Percentiles rank a stretch among this genome's conserved stretches.
Conservation (phyloP, 139 green algal species). For the Chlorella sp. region DNA sequence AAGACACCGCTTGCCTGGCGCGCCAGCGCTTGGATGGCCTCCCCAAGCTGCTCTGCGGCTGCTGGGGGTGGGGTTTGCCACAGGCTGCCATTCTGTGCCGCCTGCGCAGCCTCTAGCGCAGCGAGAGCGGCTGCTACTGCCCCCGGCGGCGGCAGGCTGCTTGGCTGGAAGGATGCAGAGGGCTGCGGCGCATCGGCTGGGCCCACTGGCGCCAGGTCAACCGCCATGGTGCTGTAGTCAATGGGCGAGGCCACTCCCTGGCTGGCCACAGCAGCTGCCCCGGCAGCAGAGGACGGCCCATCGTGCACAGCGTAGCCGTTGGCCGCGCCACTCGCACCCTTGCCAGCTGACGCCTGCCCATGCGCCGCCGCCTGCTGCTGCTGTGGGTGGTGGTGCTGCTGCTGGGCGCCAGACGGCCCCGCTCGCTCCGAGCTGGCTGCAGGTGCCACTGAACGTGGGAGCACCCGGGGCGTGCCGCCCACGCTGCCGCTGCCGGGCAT, state of each 20-base stretch:
- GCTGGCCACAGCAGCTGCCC: not conserved
- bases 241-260: not conserved
- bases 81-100: conserved; percentile 11
- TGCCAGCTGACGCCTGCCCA: too few species aligned
- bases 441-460: not conserved
- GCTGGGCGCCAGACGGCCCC: not conserved
- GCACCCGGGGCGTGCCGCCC: not conserved
- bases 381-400: not conserved
- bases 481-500: conserved; percentile 10
- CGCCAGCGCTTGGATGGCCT: conserved; percentile 13
- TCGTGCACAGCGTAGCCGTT: not conserved
- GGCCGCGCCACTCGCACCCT: too few species aligned
- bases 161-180: conserved; percentile 19
- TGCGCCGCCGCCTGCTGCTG: not conserved
- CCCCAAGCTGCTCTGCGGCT: not conserved
- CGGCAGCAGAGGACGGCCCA: not conserved
- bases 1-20: conserved; percentile 5
- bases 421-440: not conserved
- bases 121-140: conserved; percentile 1
- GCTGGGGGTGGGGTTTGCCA: not conserved
- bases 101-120: conserved; percentile 17
- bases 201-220: conserved; percentile 7
- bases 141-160: conserved; percentile 7
- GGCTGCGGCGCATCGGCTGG: not conserved
- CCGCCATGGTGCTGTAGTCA: conserved; percentile 22